Evolutionary conservation across 495 filamentous ascomycete species (phyloP).

Genomic region (Penicillium canariense): DNA sequence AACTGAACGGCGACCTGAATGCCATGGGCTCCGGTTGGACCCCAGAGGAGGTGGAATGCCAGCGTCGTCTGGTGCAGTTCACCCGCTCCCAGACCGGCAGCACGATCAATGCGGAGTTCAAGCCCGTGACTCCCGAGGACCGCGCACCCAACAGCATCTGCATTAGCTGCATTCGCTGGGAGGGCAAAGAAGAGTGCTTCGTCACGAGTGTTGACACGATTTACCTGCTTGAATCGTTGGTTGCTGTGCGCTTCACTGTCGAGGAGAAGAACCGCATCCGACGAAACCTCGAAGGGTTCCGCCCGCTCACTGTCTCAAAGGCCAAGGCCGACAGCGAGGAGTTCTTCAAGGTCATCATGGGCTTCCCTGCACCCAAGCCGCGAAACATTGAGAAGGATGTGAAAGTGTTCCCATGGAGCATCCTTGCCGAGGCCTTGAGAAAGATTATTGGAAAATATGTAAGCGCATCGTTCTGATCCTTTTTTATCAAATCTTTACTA

Average conservation of each 20-base stretch:
- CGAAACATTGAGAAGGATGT: slow-evolving; percentile 98
- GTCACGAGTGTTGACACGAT: slow-evolving; percentile 98
- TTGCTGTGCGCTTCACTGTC: slow-evolving; percentile 79
- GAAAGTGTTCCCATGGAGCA: slow-evolving; percentile 96
- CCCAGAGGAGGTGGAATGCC: slow-evolving; percentile 69
- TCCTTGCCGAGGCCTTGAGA: slow-evolving; percentile 75
- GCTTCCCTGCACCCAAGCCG: slow-evolving; percentile 90
- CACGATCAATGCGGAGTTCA: slow-evolving; percentile 70
- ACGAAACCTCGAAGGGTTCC: slow-evolving; percentile 89
- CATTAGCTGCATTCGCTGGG: slow-evolving; percentile 93
- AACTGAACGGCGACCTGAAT: slow-evolving; percentile 80
- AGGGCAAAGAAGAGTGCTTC: slow-evolving; percentile 81
- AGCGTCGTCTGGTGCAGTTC: slow-evolving; percentile 83
- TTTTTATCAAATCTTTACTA: neutral
- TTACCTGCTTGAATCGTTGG: slow-evolving; percentile 81
- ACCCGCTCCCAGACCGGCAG: slow-evolving; percentile 72
- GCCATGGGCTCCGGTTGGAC: slow-evolving; percentile 79
- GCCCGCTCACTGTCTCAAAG: slow-evolving; percentile 88
- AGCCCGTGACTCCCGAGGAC: slow-evolving; percentile 66
- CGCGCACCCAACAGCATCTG: slow-evolving; percentile 70
- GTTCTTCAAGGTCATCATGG: slow-evolving; percentile 99
- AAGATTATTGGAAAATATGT: slow-evolving; percentile 99
- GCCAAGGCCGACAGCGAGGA: slow-evolving; percentile 86
- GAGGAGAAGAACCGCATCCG: slow-evolving; percentile 98
- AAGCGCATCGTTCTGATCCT: slow-evolving; percentile 28